Evolutionary conservation across 2,329 filamentous ascomycete species (phyloP).

Genomic region (Leptographium flavum): DNA sequence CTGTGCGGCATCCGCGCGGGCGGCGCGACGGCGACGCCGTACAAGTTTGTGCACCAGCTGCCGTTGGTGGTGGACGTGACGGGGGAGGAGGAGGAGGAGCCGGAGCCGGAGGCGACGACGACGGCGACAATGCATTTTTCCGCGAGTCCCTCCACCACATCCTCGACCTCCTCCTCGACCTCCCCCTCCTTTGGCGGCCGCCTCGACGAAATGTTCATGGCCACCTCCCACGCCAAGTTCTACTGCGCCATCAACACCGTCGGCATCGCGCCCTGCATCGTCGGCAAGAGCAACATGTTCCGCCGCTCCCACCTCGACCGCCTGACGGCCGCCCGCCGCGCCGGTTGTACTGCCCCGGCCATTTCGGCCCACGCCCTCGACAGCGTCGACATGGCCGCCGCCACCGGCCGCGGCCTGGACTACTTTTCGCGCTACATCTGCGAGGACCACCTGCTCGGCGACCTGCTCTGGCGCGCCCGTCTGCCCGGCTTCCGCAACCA

Average conservation of each 20-base stretch:
- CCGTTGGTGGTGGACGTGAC: slow-evolving; percentile 70
- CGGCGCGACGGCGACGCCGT: slow-evolving; percentile 29
- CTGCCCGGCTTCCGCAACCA: slow-evolving; percentile 59
- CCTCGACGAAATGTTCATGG: slow-evolving; percentile 89
- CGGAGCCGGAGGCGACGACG: slow-evolving; percentile 14
- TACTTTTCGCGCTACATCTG: slow-evolving; percentile 94
- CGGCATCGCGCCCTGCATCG: slow-evolving; percentile 76
- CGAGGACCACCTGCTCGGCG: slow-evolving; percentile 92
- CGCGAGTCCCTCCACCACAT: too few relatives aligned
- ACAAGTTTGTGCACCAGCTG: slow-evolving; percentile 91
- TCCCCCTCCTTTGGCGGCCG: slow-evolving; percentile 53
- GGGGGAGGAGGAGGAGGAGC: not conserved
- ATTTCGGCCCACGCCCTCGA: too few relatives aligned
- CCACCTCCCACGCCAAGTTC: slow-evolving; percentile 89
- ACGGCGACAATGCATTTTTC: not conserved
- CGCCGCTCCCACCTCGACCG: slow-evolving; percentile 76
- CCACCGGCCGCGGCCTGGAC: slow-evolving; percentile 56
- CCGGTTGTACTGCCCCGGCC: too few relatives aligned
- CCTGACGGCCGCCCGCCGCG: slow-evolving; percentile 42
- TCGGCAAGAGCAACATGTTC: slow-evolving; percentile 99
- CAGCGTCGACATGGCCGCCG: slow-evolving; percentile 15
- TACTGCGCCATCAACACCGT: slow-evolving; percentile 96
- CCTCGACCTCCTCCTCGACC: not conserved
- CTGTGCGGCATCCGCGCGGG: slow-evolving; percentile 50
- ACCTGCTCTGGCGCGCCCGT: slow-evolving; percentile 67